Evolutionary conservation across 257 asterid genomes (phyloP).

Genomic region (Verbascum thapsus): DNA sequence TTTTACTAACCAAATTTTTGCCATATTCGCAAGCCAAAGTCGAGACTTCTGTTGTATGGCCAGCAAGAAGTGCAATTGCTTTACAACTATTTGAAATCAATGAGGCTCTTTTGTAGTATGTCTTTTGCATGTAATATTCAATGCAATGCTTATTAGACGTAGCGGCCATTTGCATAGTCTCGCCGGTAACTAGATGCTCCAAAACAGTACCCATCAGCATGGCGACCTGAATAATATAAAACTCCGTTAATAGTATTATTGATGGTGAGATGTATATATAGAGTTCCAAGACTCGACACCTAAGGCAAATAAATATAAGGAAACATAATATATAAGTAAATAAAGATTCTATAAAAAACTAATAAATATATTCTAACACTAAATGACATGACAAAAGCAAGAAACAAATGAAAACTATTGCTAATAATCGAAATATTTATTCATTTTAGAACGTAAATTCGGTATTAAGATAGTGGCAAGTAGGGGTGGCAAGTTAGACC

Average conservation of each 20-base stretch:
- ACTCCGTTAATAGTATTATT: too few species aligned
- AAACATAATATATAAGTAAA: too few species aligned
- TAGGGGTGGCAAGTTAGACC: too few species aligned
- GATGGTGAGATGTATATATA: too few species aligned
- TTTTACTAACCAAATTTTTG: slow-evolving; percentile 73
- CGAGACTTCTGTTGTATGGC: slow-evolving; percentile 90
- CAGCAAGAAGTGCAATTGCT: slow-evolving; percentile 89
- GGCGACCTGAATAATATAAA: too few species aligned
- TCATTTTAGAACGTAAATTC: too few species aligned
- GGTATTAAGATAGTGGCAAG: too few species aligned
- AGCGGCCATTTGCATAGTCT: slow-evolving; percentile 95
- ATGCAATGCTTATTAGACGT: slow-evolving; percentile 90
- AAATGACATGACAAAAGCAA: slow-evolving; percentile 9
- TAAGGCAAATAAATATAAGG: too few species aligned
- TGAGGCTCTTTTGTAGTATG: slow-evolving; percentile 94
- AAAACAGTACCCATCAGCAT: slow-evolving; percentile 84
- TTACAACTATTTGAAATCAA: slow-evolving; percentile 94
- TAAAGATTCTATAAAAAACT: too few species aligned
- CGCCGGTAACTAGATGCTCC: slow-evolving; percentile 97
- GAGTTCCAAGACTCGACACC: slow-evolving; percentile 9
- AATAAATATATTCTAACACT: too few species aligned
- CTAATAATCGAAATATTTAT: too few species aligned
- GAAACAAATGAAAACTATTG: too few species aligned
- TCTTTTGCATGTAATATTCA: slow-evolving; percentile 97
- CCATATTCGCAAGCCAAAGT: slow-evolving; percentile 86